Base-by-base conservation (phyloP, 257 asterid species). In the Linderniella brevidens region DNA sequence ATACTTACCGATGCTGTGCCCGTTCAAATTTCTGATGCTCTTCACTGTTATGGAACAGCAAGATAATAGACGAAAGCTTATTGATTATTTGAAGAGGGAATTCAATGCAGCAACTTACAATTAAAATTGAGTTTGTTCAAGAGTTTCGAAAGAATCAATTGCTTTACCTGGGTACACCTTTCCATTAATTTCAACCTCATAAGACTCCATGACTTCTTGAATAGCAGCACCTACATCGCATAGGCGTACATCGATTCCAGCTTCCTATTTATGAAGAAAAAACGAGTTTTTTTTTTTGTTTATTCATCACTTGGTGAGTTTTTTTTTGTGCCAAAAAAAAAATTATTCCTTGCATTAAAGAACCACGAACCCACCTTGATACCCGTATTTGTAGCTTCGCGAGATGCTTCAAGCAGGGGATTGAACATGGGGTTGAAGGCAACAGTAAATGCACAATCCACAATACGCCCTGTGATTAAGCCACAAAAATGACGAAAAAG, bases 161-260 rank as follows among this genome's bases (percentile, higher is more conserved):
- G n/a, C n/a, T 36, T 37, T 75, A 88, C 96, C 96, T 76, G 79
- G 98, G 67, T 63, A 90, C 52, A 70, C 73, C 68, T 90, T 90
- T 36, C 98, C 98, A 52, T 81, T 90, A 37, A 90, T 90, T 69
- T 84, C 98, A 39, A 90, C 98, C 71, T 85, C 98, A 66, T 90
- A 85, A 9, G 98, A 90, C 71, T 85, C 93, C 98, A 84, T 90
- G 65, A 90, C 96, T 72, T 85, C 98, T 69, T 90, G 98, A 59
- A 90, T 85, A 57, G 96, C 98, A 68, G 98, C 94, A 71, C 98
- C 93, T 49, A 85, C 76, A 58, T 80, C 87, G 54, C 94, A 69
- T 49, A 90, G 75, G 58, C 98, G 96, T 42, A 85, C 98, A 59
- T 85, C 98, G 66, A 90, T 73, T 50, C 98, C 98, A 53, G 98